Percentiles rank a stretch among this genome's conserved stretches.
These are phyloP conservation scores for Acanthamoeba castellanii DNA, from an alignment of 208 protist species.

Conservation along the genomic window DNA sequence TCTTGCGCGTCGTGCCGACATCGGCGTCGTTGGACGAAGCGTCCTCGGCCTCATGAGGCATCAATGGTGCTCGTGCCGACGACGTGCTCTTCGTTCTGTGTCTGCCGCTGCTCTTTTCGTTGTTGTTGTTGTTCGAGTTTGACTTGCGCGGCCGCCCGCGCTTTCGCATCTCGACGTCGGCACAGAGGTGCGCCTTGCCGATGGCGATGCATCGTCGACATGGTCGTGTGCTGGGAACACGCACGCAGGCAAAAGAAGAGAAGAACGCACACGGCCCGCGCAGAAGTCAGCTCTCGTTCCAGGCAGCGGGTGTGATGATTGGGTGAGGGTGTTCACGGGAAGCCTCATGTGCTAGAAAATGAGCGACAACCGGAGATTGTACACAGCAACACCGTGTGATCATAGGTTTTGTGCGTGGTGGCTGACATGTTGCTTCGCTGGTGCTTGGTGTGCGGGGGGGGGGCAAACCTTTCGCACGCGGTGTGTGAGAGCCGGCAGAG, in stretches of 20 bases:
- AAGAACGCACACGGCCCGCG: background rate
- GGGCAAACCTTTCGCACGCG: conserved; percentile 35
- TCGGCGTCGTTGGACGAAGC: background rate
- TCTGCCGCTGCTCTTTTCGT: background rate
- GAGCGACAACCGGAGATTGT: too few relatives aligned
- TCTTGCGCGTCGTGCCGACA: background rate
- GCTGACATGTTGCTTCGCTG: background rate
- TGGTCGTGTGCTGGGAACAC: background rate
- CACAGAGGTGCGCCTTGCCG: conserved; percentile 45
- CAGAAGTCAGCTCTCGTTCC: background rate
- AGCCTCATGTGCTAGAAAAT: too few relatives aligned
- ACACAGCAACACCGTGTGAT: too few relatives aligned
- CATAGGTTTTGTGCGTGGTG: too few relatives aligned
- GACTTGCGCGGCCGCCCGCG: conserved; percentile 26
- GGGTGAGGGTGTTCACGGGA: too few relatives aligned
- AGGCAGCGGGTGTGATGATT: too few relatives aligned
- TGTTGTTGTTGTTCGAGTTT: background rate
- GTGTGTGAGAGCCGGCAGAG: conserved; percentile 49
- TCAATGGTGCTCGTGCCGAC: background rate
- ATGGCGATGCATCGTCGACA: conserved; percentile 47
- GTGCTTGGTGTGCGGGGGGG: background rate
- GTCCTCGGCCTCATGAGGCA: background rate
- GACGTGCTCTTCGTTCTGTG: background rate
- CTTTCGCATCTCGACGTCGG: conserved; percentile 57
- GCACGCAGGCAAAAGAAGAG: background rate